phyloP scores from a whole-genome alignment of 2,329 filamentous ascomycete species.

The Ilyonectria sp. region DNA sequence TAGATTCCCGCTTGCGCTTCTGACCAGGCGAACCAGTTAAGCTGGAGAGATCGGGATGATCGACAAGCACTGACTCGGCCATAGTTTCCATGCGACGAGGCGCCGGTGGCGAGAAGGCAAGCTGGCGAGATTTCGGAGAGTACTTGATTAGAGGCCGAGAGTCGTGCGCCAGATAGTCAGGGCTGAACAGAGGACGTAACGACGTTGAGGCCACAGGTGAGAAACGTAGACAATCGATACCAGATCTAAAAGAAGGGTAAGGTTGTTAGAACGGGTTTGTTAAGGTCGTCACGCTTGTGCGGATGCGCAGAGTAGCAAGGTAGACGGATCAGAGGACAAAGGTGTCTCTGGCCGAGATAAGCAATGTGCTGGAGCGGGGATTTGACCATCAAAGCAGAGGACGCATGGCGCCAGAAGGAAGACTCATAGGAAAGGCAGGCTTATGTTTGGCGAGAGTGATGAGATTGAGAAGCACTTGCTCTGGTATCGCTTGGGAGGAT shows the following conservation, averaged over 20 bases:
- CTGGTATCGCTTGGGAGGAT: neutral
- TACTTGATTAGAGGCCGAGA: conserved; percentile 28
- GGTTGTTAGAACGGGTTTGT: conserved; percentile 41
- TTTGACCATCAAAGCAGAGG: neutral
- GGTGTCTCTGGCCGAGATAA: conserved; percentile 16
- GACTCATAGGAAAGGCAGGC: neutral
- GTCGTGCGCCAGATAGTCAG: conserved; percentile 29
- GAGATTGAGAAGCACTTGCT: conserved; percentile 14
- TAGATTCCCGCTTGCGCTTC: conserved; percentile 70
- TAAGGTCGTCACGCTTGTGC: neutral
- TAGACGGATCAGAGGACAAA: conserved; percentile 27
- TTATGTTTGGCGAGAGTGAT: neutral
- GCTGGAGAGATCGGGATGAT: conserved; percentile 64
- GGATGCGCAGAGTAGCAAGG: neutral
- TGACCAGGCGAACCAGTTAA: conserved; percentile 61
- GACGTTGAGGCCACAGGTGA: conserved; percentile 43
- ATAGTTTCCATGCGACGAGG: conserved; percentile 52
- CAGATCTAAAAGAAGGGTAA: conserved; percentile 40
- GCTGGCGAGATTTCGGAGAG: conserved; percentile 9
- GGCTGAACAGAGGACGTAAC: conserved; percentile 31
- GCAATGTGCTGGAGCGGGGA: neutral
- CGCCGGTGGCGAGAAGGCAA: conserved; percentile 12
- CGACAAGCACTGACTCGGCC: conserved; percentile 63
- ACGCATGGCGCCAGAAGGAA: neutral
- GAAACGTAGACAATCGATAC: conserved; percentile 40